A percentile compares a stretch with the other conserved stretches of the same genome.
Conservation (phyloP, 306 rosid genomes). For the Citrullus mucosospermus region DNA sequence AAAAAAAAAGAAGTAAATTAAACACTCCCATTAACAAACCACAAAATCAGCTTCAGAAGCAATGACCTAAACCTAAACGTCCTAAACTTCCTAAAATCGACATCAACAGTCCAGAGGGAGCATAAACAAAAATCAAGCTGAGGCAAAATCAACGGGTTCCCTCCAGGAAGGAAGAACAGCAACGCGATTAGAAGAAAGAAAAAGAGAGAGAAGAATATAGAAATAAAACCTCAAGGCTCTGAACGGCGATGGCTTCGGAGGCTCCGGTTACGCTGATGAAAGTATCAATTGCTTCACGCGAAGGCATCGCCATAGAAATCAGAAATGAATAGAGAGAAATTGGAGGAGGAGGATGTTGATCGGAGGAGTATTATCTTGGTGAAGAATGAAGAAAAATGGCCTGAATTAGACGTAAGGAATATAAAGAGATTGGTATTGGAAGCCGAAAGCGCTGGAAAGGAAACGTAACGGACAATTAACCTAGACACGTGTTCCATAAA, state of each 20-base stretch:
- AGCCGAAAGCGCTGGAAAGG: background rate
- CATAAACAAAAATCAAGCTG: background rate
- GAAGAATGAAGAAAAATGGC: background rate
- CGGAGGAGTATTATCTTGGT: background rate
- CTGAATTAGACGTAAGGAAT: constrained; percentile 1
- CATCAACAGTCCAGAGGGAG: background rate
- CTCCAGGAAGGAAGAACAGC: background rate
- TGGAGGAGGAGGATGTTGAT: background rate
- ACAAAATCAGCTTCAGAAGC: background rate
- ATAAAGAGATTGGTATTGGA: background rate
- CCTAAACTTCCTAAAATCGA: background rate
- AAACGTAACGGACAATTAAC: constrained; percentile 10
- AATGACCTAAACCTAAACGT: constrained; percentile 1
- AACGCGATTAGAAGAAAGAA: background rate
- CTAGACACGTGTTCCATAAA: constrained; percentile 7
- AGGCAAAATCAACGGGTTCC: background rate
- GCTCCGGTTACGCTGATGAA: constrained; percentile 70
- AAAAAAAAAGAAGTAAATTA: background rate
- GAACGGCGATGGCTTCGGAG: constrained; percentile 48
- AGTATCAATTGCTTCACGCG: constrained; percentile 66
- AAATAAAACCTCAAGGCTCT: constrained; percentile 45
- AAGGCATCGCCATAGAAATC: constrained; percentile 72
- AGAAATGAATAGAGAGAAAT: constrained; percentile 17
- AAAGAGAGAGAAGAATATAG: background rate
- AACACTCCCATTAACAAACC: background rate